Conservation (phyloP, 768 basidiomycete species). For the Amanita pallidorosea region DNA sequence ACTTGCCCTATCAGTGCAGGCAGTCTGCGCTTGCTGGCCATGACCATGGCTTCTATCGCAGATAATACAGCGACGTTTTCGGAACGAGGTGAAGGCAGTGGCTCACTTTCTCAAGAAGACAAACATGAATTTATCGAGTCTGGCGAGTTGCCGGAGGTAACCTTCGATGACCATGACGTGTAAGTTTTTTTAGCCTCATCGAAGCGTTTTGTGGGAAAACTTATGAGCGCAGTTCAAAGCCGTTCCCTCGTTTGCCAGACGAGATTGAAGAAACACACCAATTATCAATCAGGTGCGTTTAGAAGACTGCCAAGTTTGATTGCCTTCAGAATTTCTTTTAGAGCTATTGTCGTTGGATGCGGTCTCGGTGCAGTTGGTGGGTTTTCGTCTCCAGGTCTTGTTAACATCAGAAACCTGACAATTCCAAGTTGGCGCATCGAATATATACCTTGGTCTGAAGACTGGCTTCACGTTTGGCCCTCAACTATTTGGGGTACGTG, state of each 20-base stretch:
- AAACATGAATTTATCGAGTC: neutral
- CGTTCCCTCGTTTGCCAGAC: constrained; percentile 44
- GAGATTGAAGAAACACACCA: constrained; percentile 38
- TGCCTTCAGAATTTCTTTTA: constrained; percentile 3
- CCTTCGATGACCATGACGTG: constrained; percentile 5
- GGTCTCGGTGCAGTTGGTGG: constrained; percentile 35
- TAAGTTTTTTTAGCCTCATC: neutral
- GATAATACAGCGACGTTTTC: neutral
- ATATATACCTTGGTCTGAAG: constrained; percentile 60
- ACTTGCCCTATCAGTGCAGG: neutral
- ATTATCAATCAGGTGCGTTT: constrained; percentile 33
- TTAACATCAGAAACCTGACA: neutral
- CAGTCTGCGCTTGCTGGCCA: neutral
- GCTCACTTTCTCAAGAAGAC: neutral
- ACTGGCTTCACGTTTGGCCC: constrained; percentile 61
- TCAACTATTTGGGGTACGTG: constrained; percentile 44
- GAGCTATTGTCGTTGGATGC: constrained; percentile 41
- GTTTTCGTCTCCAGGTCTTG: neutral
- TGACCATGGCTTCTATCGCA: neutral
- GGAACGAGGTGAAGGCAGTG: neutral
- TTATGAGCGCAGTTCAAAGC: constrained; percentile 22
- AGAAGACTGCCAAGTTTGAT: neutral
- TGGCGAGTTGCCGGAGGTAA: neutral
- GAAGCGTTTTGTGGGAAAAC: neutral
- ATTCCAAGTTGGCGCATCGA: constrained; percentile 38